A percentile compares a stretch with the other conserved stretches of the same genome.
Conservation (phyloP, 768 basidiomycete species). For the Xerocomellus chrysenteron region DNA sequence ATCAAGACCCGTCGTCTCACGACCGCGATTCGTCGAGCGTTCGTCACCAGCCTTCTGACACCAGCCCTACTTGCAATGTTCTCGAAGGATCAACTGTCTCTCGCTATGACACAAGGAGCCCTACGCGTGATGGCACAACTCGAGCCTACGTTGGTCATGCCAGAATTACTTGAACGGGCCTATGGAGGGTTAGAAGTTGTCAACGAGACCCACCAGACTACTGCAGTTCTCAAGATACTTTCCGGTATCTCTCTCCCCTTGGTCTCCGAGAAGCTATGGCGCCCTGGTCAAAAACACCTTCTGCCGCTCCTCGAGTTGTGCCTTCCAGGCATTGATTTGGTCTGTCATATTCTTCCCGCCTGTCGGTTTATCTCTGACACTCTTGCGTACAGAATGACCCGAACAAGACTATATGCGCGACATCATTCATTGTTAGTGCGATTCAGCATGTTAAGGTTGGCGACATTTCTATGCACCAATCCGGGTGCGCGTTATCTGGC, state of each 20-base stretch:
- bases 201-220: constrained; percentile 94
- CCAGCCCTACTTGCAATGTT: constrained; percentile 91
- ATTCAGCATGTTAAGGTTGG: constrained; percentile 78
- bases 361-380: background rate
- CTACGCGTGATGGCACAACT: constrained; percentile 75
- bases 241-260: constrained; percentile 75
- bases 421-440: constrained; percentile 72
- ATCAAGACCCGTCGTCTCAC: constrained; percentile 74
- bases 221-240: constrained; percentile 84
- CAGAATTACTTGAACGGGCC: constrained; percentile 85
- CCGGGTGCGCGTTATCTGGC: constrained; percentile 53
- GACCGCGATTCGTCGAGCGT: constrained; percentile 72
- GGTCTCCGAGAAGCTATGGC: constrained; percentile 74
- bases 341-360: constrained; percentile 32
- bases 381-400: constrained; percentile 63
- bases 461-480: constrained; percentile 64
- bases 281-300: constrained; percentile 85
- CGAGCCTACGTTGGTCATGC: constrained; percentile 86
- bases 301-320: constrained; percentile 85
- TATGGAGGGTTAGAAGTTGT: constrained; percentile 90
- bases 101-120: constrained; percentile 77
- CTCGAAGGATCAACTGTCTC: constrained; percentile 78
- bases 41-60: constrained; percentile 79
- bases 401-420: constrained; percentile 73
- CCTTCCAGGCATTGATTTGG: constrained; percentile 89